Evolutionary conservation across 202 grass and related monocot genomes (phyloP).

Genomic region (Panicum virgatum): DNA sequence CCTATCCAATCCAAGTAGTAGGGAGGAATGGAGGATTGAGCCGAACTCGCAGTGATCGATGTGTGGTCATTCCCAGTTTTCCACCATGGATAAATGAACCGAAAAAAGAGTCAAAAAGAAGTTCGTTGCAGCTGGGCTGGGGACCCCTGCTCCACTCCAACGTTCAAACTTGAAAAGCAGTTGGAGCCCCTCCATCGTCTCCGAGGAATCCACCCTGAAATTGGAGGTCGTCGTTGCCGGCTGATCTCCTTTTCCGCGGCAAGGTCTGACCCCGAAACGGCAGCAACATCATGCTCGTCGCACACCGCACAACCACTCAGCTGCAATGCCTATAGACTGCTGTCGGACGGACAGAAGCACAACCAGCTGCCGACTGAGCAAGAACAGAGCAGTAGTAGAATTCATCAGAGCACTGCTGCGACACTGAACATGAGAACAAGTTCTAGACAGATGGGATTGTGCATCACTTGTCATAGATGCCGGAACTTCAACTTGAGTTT

Average conservation of each 20-base stretch:
- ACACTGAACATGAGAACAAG: not conserved
- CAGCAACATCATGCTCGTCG: not conserved
- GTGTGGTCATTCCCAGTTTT: too few relatives aligned
- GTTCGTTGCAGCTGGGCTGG: too few relatives aligned
- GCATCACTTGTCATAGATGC: too few relatives aligned
- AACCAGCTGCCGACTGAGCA: constrained; percentile 2
- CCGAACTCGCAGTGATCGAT: too few relatives aligned
- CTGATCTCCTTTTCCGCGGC: not conserved
- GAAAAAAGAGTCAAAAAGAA: too few relatives aligned
- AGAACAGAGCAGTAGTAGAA: not conserved
- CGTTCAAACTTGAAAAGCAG: too few relatives aligned
- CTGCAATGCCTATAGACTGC: not conserved
- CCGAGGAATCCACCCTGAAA: constrained; percentile 9
- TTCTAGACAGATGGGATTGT: too few relatives aligned
- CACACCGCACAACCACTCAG: not conserved
- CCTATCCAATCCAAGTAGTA: too few relatives aligned
- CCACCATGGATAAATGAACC: too few relatives aligned
- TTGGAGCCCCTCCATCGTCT: not conserved
- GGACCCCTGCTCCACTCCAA: too few relatives aligned
- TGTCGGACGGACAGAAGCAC: not conserved
- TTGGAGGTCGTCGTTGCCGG: not conserved
- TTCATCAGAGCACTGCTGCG: not conserved
- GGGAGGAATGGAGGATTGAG: too few relatives aligned
- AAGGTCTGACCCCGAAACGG: not conserved
- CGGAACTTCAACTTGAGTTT: too few relatives aligned